Evolutionary conservation across 148 eudicot genomes (phyloP), one percentile per base, ranked within the genome.

Genomic region (Hydrangea macrophylla): DNA sequence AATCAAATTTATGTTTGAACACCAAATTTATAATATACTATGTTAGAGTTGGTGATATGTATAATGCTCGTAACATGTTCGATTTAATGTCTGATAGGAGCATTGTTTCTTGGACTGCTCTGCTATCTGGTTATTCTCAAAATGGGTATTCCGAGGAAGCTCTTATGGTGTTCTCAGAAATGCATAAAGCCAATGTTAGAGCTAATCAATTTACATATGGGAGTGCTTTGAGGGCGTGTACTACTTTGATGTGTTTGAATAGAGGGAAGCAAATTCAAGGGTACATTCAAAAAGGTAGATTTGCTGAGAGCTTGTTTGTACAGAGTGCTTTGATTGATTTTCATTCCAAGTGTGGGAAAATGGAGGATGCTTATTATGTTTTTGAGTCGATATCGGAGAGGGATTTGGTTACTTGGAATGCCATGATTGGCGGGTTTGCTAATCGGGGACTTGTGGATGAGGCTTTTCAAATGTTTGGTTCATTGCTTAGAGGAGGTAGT

Each of bases 281-380:
- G 24, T 71, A 62, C 17, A 25, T 63, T 55, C 62, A 71, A 6
- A 71, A 71, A 42, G 63, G 69, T 71, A 39, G 56, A 55, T 22
- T 55, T 55, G 62, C 57, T 57, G 40, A 39, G 17, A 45, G 63
- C 42, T 63, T 71, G 69, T 71, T 71, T 63, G 69, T 71, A 40
- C 69, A 63, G 40, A 62, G 75, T 63, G 75, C 62, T 23, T 71
- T 71, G 75, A 59, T 63, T 31, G 62, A 63, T 71, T 64, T 63
- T 20, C 55, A 71, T 63, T 62, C 75, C 13, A 63, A 55, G 66
- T 63, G 75, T 36, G 75, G 69, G 6, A 39, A 30, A 36, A 63
- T 63, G 75, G 31, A 55, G 27, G 62, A 63, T 30, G 75, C 62
- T 1, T 63, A 55, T 35, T 40, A 28, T 9, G 20, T 71, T 55